Evolutionary conservation across 352 stramenopile genomes (phyloP).

Genomic region (Globisporangium paddicum): DNA sequence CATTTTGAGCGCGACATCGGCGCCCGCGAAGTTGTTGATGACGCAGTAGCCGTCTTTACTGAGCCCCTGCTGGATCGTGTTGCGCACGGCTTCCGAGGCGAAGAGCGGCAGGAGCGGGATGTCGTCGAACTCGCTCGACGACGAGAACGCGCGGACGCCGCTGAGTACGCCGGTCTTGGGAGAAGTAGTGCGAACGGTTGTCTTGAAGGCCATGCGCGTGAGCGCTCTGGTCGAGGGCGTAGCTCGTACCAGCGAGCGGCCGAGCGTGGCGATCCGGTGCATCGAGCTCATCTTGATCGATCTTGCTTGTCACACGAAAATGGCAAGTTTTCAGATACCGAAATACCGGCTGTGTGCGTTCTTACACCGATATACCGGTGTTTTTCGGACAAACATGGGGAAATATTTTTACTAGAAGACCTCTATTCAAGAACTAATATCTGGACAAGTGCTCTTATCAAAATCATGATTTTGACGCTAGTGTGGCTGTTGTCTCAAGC

Average conservation of each 20-base stretch:
- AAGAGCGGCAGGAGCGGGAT: constrained; percentile 46
- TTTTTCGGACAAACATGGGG: too few relatives aligned
- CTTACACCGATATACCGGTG: too few relatives aligned
- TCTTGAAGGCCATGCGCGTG: not conserved
- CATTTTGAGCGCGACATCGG: constrained; percentile 33
- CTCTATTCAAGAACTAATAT: too few relatives aligned
- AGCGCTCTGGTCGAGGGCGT: not conserved
- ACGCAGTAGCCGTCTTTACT: constrained; percentile 36
- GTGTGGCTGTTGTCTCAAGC: too few relatives aligned
- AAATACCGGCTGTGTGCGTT: too few relatives aligned
- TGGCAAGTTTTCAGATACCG: too few relatives aligned
- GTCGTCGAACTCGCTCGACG: constrained; percentile 14
- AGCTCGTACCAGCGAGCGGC: not conserved
- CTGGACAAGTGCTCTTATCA: too few relatives aligned
- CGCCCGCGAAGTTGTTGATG: constrained; percentile 33
- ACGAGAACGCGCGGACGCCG: constrained; percentile 8
- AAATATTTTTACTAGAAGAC: too few relatives aligned
- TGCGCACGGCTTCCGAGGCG: constrained; percentile 23
- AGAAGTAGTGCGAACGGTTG: too few relatives aligned
- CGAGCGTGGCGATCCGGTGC: not conserved
- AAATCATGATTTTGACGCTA: too few relatives aligned
- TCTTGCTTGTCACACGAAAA: too few relatives aligned
- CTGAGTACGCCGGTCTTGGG: too few relatives aligned
- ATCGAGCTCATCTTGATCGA: not conserved
- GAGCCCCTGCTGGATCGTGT: constrained; percentile 34